These are phyloP conservation scores for Ascochyta koolunga DNA, from an alignment of 2,329 filamentous ascomycete genomes.

Conservation along the genomic window DNA sequence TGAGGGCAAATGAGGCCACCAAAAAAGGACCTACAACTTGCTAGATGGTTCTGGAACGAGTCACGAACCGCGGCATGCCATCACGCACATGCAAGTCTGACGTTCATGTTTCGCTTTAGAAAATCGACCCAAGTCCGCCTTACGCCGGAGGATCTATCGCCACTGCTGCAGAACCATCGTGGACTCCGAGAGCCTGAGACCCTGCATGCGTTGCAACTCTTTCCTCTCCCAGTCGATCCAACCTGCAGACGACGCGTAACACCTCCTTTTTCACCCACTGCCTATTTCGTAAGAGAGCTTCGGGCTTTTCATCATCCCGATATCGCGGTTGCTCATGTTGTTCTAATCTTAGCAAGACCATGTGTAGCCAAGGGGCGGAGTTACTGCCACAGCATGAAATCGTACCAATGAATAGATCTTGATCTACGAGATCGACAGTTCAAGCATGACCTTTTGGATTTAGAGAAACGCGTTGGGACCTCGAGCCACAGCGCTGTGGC, in stretches of 20 bases:
- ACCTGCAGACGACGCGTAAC: slow-evolving; percentile 20
- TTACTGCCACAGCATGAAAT: not conserved
- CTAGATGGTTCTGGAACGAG: not conserved
- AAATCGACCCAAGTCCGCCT: not conserved
- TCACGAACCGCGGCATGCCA: not conserved
- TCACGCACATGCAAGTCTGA: not conserved
- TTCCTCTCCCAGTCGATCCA: not conserved
- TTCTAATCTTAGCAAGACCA: slow-evolving; percentile 14
- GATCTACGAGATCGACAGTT: slow-evolving; percentile 11
- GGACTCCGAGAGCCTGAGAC: slow-evolving; percentile 14
- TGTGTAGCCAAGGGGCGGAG: slow-evolving; percentile 7
- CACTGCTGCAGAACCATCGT: slow-evolving; percentile 11
- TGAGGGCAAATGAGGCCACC: not conserved
- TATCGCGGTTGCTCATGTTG: not conserved
- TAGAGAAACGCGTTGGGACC: not conserved
- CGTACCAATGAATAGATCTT: slow-evolving; percentile 4
- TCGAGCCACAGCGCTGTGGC: slow-evolving; percentile 16
- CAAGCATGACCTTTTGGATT: not conserved
- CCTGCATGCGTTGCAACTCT: not conserved
- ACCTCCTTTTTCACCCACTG: not conserved
- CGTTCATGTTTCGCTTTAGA: not conserved
- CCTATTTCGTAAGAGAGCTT: not conserved
- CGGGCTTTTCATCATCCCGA: slow-evolving; percentile 7
- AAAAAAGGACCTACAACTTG: not conserved
- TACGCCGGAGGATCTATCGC: slow-evolving; percentile 7